Percentiles rank a stretch among this genome's conserved stretches.
Conservation (phyloP, 176 grass and related monocot species). For the Metroxylon sagu region DNA sequence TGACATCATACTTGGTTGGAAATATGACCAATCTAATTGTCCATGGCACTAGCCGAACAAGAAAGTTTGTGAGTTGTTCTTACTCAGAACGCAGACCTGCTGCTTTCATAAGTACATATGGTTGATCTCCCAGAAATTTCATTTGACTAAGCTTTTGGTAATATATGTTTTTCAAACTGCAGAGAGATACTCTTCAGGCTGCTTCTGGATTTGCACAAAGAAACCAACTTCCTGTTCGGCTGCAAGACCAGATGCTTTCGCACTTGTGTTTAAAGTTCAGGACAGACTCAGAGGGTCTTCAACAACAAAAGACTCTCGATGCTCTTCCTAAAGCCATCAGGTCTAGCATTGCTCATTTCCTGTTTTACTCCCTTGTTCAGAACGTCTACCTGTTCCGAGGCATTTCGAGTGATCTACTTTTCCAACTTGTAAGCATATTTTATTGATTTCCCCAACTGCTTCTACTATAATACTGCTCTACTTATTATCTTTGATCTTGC, state of each 20-base stretch:
- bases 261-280: conserved; percentile 96
- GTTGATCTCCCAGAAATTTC: neutral
- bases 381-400: conserved; percentile 64
- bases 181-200: conserved; percentile 98
- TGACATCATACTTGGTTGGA: conserved; percentile 95
- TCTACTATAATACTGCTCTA: neutral
- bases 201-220: conserved; percentile 84
- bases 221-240: conserved; percentile 65
- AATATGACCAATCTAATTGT: conserved; percentile 99
- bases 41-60: conserved; percentile 85
- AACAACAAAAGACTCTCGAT: conserved; percentile 93
- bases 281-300: conserved; percentile 97
- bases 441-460: neutral
- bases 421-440: conserved; percentile 60
- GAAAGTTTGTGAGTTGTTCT: conserved; percentile 74
- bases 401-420: conserved; percentile 80
- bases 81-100: conserved; percentile 6
- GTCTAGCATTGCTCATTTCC: conserved; percentile 90
- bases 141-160: neutral
- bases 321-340: conserved; percentile 83
- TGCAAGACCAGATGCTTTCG: conserved; percentile 99
- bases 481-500: neutral
- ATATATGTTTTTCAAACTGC: conserved; percentile 21
- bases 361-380: conserved; percentile 74
- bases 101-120: conserved; percentile 7